A percentile compares a stretch with the other conserved stretches of the same genome.
Evolutionary conservation across 2,329 filamentous ascomycete species (phyloP).

Genomic region (Alternaria gansuensis): DNA sequence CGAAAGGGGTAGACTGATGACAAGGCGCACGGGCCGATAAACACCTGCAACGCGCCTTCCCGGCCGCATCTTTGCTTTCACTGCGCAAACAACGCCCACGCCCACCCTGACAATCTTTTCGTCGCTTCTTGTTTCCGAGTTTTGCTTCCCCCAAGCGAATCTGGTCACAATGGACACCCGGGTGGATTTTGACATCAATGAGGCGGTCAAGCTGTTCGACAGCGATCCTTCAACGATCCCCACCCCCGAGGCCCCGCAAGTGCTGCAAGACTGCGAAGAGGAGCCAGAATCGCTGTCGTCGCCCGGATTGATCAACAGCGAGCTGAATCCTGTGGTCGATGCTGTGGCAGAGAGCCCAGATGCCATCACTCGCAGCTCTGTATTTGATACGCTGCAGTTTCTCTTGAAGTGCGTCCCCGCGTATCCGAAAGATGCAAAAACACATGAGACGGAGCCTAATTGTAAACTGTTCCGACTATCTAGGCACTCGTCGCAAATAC

Average conservation of each 20-base stretch:
- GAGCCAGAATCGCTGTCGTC: slow-evolving; percentile 83
- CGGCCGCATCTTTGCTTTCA: slow-evolving; percentile 28
- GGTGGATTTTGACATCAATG: slow-evolving; percentile 92
- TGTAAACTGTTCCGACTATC: slow-evolving; percentile 70
- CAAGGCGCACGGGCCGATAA: slow-evolving; percentile 25
- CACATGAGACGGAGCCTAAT: slow-evolving; percentile 57
- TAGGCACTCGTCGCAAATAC: slow-evolving; percentile 83
- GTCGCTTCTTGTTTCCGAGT: slow-evolving; percentile 29
- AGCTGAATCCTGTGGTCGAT: slow-evolving; percentile 92
- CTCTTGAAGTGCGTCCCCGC: slow-evolving; percentile 88
- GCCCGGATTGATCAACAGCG: slow-evolving; percentile 78
- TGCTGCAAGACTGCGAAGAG: slow-evolving; percentile 89
- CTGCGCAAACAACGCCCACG: slow-evolving; percentile 24
- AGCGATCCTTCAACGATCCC: slow-evolving; percentile 85
- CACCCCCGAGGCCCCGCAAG: slow-evolving; percentile 84
- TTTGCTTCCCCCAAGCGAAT: slow-evolving; percentile 22
- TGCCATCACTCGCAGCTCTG: slow-evolving; percentile 77
- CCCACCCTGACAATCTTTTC: slow-evolving; percentile 26
- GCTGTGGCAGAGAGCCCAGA: slow-evolving; percentile 91
- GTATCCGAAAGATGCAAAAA: slow-evolving; percentile 52
- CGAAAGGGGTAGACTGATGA: slow-evolving; percentile 27
- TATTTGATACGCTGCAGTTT: slow-evolving; percentile 94
- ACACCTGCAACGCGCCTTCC: slow-evolving; percentile 33
- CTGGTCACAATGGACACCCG: slow-evolving; percentile 68
- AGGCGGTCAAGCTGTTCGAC: slow-evolving; percentile 95